These are phyloP conservation scores for Saccharomycopsis fodiens DNA, from an alignment of 805 yeast species.

Conservation along the genomic window DNA sequence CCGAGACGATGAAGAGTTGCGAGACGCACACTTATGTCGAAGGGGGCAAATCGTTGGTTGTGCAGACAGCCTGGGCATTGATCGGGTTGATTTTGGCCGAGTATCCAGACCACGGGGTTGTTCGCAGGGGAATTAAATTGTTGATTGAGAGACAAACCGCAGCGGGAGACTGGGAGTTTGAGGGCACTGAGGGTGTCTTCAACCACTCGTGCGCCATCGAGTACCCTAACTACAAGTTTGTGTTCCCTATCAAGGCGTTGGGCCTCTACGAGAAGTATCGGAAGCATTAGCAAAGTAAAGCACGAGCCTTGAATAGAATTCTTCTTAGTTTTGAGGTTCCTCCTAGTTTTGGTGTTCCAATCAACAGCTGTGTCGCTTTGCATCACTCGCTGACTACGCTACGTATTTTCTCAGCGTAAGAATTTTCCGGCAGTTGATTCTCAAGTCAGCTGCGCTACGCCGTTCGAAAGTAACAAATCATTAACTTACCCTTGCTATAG, in stretches of 20 bases:
- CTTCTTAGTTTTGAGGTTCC: too few species aligned
- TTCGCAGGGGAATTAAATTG: conserved; percentile 55
- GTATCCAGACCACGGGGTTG: conserved; percentile 62
- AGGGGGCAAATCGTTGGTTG: conserved; percentile 55
- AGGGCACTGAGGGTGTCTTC: conserved; percentile 90
- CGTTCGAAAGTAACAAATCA: too few species aligned
- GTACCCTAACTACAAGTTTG: conserved; percentile 85
- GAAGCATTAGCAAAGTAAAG: neutral
- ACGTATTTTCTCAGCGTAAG: too few species aligned
- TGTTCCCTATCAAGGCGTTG: conserved; percentile 88
- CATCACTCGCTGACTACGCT: too few species aligned
- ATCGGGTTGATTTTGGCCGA: conserved; percentile 75
- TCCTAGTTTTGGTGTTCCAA: too few species aligned
- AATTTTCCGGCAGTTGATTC: too few species aligned
- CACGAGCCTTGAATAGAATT: too few species aligned
- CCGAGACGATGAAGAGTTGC: conserved; percentile 86
- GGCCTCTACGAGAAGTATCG: conserved; percentile 51
- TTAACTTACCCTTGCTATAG: too few species aligned
- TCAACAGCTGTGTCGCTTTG: too few species aligned
- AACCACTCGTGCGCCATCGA: conserved; percentile 93
- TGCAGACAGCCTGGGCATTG: conserved; percentile 90
- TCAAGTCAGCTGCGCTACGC: too few species aligned
- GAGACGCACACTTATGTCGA: conserved; percentile 74
- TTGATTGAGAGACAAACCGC: conserved; percentile 57
- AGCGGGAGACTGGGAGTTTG: conserved; percentile 81